Evolutionary conservation across 2,329 filamentous ascomycete species (phyloP).

Genomic region (Trichophyton verrucosum): DNA sequence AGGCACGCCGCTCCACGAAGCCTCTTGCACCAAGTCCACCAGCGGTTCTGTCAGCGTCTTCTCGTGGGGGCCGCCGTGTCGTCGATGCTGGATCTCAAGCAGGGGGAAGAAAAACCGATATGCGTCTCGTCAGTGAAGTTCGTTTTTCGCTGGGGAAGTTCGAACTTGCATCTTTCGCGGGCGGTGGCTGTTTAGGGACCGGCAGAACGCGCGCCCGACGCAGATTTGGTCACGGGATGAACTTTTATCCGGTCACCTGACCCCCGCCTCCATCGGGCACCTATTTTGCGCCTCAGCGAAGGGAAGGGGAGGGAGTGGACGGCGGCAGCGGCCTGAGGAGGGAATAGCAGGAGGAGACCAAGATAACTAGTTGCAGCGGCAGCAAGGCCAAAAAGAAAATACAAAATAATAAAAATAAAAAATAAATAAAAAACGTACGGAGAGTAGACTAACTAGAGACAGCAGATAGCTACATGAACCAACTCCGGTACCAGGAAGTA

Average conservation of each 20-base stretch:
- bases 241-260: constrained; percentile 1
- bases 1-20: neutral
- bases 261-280: neutral
- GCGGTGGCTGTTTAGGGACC: constrained; percentile 10
- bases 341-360: neutral
- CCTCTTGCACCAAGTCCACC: neutral
- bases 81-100: neutral
- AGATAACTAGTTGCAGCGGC: neutral
- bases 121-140: neutral
- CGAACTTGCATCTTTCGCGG: constrained; percentile 4
- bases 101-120: neutral
- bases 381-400: neutral
- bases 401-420: too few relatives aligned
- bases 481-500: neutral
- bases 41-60: neutral
- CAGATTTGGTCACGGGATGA: constrained; percentile 12
- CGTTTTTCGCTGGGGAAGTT: neutral
- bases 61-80: neutral
- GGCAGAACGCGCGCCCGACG: constrained; percentile 8
- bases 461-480: neutral
- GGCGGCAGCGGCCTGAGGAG: too few relatives aligned
- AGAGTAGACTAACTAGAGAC: neutral
- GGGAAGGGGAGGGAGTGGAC: too few relatives aligned
- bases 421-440: neutral
- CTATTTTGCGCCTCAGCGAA: too few relatives aligned